Evolutionary conservation across 2,329 filamentous ascomycete genomes (phyloP), one percentile per base, ranked within the genome.

Genomic region (Aspergillus persii): DNA sequence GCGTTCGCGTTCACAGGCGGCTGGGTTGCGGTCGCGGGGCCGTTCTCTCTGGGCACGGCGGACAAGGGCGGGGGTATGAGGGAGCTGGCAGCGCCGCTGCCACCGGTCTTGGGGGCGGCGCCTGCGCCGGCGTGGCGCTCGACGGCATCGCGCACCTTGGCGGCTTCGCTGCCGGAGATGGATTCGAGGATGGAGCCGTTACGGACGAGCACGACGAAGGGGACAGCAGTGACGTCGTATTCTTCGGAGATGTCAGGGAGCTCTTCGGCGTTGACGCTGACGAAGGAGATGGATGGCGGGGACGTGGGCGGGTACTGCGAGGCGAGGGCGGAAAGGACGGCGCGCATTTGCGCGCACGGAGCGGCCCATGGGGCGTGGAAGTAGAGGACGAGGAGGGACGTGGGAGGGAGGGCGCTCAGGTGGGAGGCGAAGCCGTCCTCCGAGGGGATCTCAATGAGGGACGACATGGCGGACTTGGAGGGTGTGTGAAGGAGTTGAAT

Each of bases 281-380:
- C 85, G 88, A 96, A 99, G 67, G 87, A 86, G 66, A 93, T 89
- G 57, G 83, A 80, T 15, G 83, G 82, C 47, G 89, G 87, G 64
- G 83, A 80, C 65, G 85, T 82, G 69, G 85, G 82, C 62, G 91
- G 86, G 79, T 96, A 96, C 74, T 93, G 92, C 71, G 87, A 86
- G 65, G 94, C 93, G 65, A 99, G 90, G 26, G 92, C 89, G 71
- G 86, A 83, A 65, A 99, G 86, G 68, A 98, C 90, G 53, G 88
- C 90, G 67, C 86, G 86, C 93, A 98, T 98, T 79, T 97, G 92
- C 63, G 90, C 88, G 82, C 95, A 98, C 50, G 95, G 95, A 60
- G 92, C 92, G 31, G 95, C 95, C 95, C 95, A 99, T 66, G 93
- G 90, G 23, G 95, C 92, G 76, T 98, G 90, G 83, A 99, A 99